Evolutionary conservation across 169 alveolate genomes (phyloP).

Genomic region (Perkinsus olseni): DNA sequence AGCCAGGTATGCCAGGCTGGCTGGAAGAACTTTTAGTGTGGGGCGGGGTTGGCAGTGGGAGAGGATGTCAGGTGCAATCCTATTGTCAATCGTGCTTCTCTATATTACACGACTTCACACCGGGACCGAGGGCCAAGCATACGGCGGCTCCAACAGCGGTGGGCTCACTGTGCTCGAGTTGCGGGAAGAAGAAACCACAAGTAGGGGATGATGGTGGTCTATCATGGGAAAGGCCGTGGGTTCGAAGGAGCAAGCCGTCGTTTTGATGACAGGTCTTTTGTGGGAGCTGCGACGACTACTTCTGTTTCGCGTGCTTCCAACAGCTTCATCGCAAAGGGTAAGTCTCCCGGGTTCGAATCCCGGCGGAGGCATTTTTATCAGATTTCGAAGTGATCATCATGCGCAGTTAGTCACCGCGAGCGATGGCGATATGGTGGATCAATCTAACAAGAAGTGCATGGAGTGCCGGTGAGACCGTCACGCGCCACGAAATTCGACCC

Average conservation of each 20-base stretch:
- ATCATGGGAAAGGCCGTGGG: too few species aligned
- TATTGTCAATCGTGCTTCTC: constrained; percentile 29
- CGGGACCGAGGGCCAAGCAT: constrained; percentile 12
- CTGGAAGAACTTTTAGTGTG: too few species aligned
- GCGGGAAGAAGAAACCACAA: constrained; percentile 32
- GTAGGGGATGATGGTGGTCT: not conserved
- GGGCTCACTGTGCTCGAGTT: constrained; percentile 24
- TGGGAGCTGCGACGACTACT: constrained; percentile 37
- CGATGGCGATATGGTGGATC: not conserved
- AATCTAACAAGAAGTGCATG: not conserved
- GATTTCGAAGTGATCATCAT: not conserved
- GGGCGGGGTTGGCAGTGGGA: too few species aligned
- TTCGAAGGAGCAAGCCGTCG: too few species aligned
- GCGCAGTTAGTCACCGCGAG: not conserved
- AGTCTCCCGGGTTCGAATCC: too few species aligned
- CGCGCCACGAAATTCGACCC: not conserved
- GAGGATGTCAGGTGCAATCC: constrained; percentile 18
- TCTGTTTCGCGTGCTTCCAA: constrained; percentile 33
- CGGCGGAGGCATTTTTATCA: not conserved
- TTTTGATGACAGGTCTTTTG: constrained; percentile 5
- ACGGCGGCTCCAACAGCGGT: constrained; percentile 23
- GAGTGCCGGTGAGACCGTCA: constrained; percentile 11
- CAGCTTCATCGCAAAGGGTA: not conserved
- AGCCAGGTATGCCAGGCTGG: too few species aligned
- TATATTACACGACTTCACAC: constrained; percentile 24